These are phyloP conservation scores for Delonix regia DNA, from an alignment of 306 rosid species.

Conservation along the genomic window DNA sequence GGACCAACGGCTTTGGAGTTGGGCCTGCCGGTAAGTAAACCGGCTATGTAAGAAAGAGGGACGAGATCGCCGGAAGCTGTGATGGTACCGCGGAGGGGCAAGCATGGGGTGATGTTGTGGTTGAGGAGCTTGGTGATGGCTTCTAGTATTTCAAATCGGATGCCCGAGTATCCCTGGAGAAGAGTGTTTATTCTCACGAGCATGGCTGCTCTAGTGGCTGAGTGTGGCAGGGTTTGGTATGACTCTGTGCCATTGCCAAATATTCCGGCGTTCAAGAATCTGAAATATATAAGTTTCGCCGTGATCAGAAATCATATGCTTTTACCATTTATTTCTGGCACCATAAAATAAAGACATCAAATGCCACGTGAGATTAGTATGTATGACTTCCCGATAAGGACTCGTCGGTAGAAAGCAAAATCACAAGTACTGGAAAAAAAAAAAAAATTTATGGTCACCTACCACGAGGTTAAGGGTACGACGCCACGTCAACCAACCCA, in stretches of 20 bases:
- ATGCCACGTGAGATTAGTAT: background rate
- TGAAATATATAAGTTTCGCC: slow-evolving; percentile 3
- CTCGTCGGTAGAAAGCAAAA: background rate
- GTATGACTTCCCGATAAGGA: background rate
- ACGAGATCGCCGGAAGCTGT: slow-evolving; percentile 88
- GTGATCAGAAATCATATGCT: background rate
- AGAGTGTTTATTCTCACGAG: slow-evolving; percentile 86
- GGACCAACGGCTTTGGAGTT: slow-evolving; percentile 77
- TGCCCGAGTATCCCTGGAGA: slow-evolving; percentile 95
- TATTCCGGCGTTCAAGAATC: slow-evolving; percentile 89
- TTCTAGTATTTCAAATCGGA: slow-evolving; percentile 84
- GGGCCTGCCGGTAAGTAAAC: slow-evolving; percentile 73
- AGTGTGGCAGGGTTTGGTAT: slow-evolving; percentile 60
- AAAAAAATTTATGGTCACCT: background rate
- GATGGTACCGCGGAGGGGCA: slow-evolving; percentile 90
- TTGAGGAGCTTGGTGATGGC: slow-evolving; percentile 76
- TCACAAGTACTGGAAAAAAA: too few relatives aligned
- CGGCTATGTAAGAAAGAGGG: slow-evolving; percentile 89
- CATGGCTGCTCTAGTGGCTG: slow-evolving; percentile 83
- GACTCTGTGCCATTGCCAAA: slow-evolving; percentile 77
- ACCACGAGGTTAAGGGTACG: background rate
- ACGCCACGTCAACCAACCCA: too few relatives aligned
- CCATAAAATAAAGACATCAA: background rate
- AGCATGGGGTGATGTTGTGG: slow-evolving; percentile 72
- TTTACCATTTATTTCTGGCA: background rate